Evolutionary conservation across 1,139 yeast species (phyloP), one percentile per base, ranked within the genome.

Genomic region (Lodderomyces elongisporus): DNA sequence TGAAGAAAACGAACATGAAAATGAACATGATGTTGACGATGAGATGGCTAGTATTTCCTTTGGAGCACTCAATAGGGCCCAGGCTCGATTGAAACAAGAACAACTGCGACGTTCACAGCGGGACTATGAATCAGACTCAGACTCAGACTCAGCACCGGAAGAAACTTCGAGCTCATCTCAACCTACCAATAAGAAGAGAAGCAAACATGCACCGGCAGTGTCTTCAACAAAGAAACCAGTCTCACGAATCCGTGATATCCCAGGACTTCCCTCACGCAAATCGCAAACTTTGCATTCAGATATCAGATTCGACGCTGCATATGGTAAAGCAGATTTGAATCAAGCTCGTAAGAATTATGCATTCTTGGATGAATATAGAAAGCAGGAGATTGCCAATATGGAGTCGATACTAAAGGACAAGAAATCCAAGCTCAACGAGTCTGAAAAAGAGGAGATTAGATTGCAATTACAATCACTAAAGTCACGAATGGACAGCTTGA

Each of bases 221-320:
- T 47, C 74, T 16, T 82, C 93, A 5, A 63, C 89, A 2, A 85
- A 82, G 53, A 70, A 65, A 42, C 84, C 79, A n/a, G 93, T 82
- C 1, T 65, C 87, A 0, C 69, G 66, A 45, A 66, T 87, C 27
- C 67, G 96, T 44, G 77, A 78, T 22, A 79, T 87, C 14, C 91
- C 89, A 0, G 95, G 95, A 0, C 56, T 85, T 28, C 71, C 67
- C 16, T 56, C 68, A 14, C 63, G 62, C 44, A 61, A 62, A 30
- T 49, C 58, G 13, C 54, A 66, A 28, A 54, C 65, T 21, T 54
- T 79, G 25, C 77, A 83, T 51, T 70, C 77, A 34, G 98, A 91
- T 61, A 79, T 93, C 22, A 70, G 98, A 45, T 91, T 91, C 54
- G 96, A 89, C 57, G 74, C 93, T 1, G 88, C 95, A 0, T 77